Evolutionary conservation across 2,329 filamentous ascomycete genomes (phyloP), one percentile per base, ranked within the genome.

Genomic region (Xylariaceae sp.): DNA sequence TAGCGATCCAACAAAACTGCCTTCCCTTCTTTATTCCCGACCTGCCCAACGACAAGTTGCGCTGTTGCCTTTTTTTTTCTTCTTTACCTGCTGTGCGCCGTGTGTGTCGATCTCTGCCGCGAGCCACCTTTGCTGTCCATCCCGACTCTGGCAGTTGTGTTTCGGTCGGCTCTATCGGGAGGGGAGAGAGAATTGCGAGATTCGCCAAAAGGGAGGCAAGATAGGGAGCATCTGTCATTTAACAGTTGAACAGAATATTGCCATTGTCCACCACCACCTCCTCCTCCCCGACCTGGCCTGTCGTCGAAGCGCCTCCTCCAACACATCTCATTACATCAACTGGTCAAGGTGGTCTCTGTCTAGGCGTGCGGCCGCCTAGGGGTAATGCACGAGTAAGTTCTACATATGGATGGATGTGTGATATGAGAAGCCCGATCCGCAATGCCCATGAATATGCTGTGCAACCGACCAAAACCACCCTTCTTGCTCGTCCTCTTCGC

Each of bases 321-420:
- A 34, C 35, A 27, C 39, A 37, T 27, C 38, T 43, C 27, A 40
- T 47, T 50, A 49, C 22, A 46, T 44, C 27, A 39, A 47, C 32
- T 36, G 55, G 53, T 50, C 45, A 47, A n/a, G 52, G 43, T 53
- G 49, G 57, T 58, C 54, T 58, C 37, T 51, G 56, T 61, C 62
- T 62, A 59, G 62, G 61, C 57, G 58, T 49, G 56, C 59, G 57
- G 61, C 58, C 61, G 58, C 62, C 61, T 62, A 59, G 62, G n/a
- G n/a, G 58, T 58, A 61, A 46, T 51, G 41, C 48, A 54, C 57
- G 57, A 58, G 62, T 64, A 54, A 59, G 59, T 60, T 42, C 36
- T 37, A 23, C 21, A 16, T 42, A 19, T 27, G 41, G 19, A 39
- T 16, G 25, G 23, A 14, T 40, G 37, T 29, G 10, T 33, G 19